Evolutionary conservation across 2,329 filamentous ascomycete genomes (phyloP), one percentile per base, ranked within the genome.

Genomic region (Monilinia polystroma): DNA sequence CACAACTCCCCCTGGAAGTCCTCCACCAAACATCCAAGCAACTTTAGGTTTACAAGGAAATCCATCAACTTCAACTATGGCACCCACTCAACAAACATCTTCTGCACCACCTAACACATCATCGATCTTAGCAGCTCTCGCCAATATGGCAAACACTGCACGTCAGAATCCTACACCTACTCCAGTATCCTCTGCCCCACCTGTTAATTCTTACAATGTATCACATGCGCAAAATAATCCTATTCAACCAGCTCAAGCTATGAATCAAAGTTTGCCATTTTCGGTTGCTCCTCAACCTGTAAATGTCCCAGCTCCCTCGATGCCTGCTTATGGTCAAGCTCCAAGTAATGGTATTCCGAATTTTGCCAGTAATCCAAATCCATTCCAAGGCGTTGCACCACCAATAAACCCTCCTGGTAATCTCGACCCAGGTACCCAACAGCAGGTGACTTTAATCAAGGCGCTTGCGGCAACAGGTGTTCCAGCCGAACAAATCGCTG

Each of bases 381-480:
- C 76, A 63, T 77, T 75, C 67, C 75, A 78, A 66, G 75, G 76
- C 69, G 76, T 76, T 69, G 75, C 77, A 26, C 74, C 76, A 26
- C 74, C 78, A 43, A 72, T 77, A 68, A 74, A 77, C 16, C 73
- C 77, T 56, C 74, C 78, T 58, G 73, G 77, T 68, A 78, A 76
- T 66, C 75, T 84, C 76, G 82, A 84, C 63, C 70, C 79, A 79
- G 69, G 84, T 70, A 80, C 90, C 67, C 87, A 91, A 71, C 85
- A 90, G 76, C 90, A 93, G 75, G 81, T 93, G 66, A 81, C 90
- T 77, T 79, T 95, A 70, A 85, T 96, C 73, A 90, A 93, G 78
- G 83, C 90, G 14, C 83, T 96, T 66, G 84, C 88, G 67, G 87
- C 90, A 45, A 89, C 92, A 77, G 91, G 91, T 58, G 82, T 95